phyloP scores from a whole-genome alignment of 164 flowering plant species.

The Aristolochia californica region DNA sequence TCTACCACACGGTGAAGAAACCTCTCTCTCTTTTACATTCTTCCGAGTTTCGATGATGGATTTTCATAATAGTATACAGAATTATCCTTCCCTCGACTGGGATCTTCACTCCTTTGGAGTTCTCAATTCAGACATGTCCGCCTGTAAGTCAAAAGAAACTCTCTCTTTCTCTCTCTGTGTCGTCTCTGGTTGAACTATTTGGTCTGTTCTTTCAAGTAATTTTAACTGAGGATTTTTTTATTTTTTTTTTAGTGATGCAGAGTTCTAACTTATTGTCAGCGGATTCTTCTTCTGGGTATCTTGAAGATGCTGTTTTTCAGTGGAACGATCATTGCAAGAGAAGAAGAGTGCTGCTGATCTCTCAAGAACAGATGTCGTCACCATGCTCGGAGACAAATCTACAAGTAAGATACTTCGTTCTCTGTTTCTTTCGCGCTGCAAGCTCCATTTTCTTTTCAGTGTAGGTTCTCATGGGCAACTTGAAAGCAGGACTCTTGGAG shows the following conservation, averaged over 20 bases:
- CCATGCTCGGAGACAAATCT: not conserved
- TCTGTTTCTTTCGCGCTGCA: not conserved
- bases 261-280: not conserved
- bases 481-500: slow-evolving; percentile 8
- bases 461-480: too few relatives aligned
- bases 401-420: slow-evolving; percentile 2
- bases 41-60: slow-evolving; percentile 3
- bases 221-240: too few relatives aligned
- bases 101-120: slow-evolving; percentile 17
- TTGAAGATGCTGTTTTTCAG: slow-evolving; percentile 22
- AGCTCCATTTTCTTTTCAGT: too few relatives aligned
- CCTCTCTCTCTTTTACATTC: not conserved
- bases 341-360: slow-evolving; percentile 7
- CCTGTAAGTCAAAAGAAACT: not conserved
- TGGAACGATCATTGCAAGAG: slow-evolving; percentile 22
- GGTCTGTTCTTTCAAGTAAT: too few relatives aligned
- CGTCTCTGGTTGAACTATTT: not conserved
- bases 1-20: not conserved
- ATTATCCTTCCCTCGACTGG: slow-evolving; percentile 11
- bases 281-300: slow-evolving; percentile 22
- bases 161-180: not conserved
- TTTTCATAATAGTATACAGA: slow-evolving; percentile 5
- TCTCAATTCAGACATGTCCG: slow-evolving; percentile 11
- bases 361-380: not conserved
- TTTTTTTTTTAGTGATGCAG: slow-evolving; percentile 5